Conservation (phyloP, 768 basidiomycete genomes). For the Leccinum olivaceopallidum region DNA sequence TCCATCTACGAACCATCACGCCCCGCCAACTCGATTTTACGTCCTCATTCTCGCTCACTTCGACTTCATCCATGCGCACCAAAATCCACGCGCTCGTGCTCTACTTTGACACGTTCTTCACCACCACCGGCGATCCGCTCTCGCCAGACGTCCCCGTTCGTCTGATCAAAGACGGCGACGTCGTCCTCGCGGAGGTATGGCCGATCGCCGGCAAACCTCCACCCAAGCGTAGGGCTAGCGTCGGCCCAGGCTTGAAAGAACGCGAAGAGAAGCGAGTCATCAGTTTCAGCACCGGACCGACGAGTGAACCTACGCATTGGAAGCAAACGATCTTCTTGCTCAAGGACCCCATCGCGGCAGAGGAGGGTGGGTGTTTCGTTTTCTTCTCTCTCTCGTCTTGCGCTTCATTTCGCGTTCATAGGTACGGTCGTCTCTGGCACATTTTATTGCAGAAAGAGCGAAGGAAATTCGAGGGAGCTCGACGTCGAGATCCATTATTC, state of each 20-base stretch:
- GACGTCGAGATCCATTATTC: conserved; percentile 88
- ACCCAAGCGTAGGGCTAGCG: conserved; percentile 58
- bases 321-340: conserved; percentile 93
- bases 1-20: conserved; percentile 65
- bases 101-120: conserved; percentile 97
- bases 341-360: conserved; percentile 71
- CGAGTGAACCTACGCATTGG: conserved; percentile 91
- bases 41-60: conserved; percentile 71
- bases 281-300: conserved; percentile 91
- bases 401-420: conserved; percentile 26
- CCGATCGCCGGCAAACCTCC: conserved; percentile 69
- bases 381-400: not conserved
- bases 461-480: conserved; percentile 80
- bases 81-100: conserved; percentile 81
- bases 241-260: conserved; percentile 44
- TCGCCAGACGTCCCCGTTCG: conserved; percentile 53
- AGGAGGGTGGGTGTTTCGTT: conserved; percentile 57
- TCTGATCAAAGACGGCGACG: conserved; percentile 57
- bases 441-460: conserved; percentile 84
- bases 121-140: conserved; percentile 52
- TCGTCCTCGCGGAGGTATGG: conserved; percentile 76
- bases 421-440: conserved; percentile 74
- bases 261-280: conserved; percentile 42
- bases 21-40: conserved; percentile 77
- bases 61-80: conserved; percentile 56